Base-by-base conservation (phyloP, 2,329 filamentous ascomycete genomes). In the Acarospora socialis region DNA sequence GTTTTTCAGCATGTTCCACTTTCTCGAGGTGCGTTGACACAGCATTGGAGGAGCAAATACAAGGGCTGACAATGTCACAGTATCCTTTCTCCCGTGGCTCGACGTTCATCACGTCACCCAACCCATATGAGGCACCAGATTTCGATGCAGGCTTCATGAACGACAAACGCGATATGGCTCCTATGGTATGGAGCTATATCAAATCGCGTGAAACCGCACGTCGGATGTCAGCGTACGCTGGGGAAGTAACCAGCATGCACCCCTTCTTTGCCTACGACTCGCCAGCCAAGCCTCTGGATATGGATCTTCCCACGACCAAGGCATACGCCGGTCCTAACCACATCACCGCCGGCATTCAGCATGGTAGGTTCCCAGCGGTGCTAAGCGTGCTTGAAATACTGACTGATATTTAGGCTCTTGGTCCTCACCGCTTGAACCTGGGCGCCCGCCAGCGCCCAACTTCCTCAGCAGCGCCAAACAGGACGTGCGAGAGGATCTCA, bases 121-220 rank as follows among this genome's bases (percentile, higher is more conserved):
- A 81, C 44, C 75, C 77, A 10, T 86, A 86, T 48, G 79, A 76
- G 27, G 60, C 63, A 9, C 79, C 79, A 0, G 80, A 84, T 57
- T 84, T 86, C 45, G 80, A 86, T 50, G 70, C 77, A 1, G 78
- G 79, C 14, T 86, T 84, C 61, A 83, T 86, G 79, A 86, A 81
- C 46, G 80, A 86, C 55, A 77, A 81, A 56, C 67, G 80, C 15
- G 81, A 86, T 47, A 84, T 86, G 79, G 78, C 74, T 1, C 78
- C 80, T 6, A 82, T 81, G 74, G 77, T 86, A 4, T 84, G 80
- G 79, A 75, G 75, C 3, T 84, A 84, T 56, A 80, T 83, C 62
- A 83, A 83, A 59, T 81, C 75, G 2, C 75, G 79, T 35, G 79
- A 83, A 64, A 84, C 78, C 3, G 80, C 80, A 2, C 68, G 80